These are phyloP conservation scores for Thelephora terrestris DNA, from an alignment of 1,284 basidiomycete genomes.

Conservation along the genomic window DNA sequence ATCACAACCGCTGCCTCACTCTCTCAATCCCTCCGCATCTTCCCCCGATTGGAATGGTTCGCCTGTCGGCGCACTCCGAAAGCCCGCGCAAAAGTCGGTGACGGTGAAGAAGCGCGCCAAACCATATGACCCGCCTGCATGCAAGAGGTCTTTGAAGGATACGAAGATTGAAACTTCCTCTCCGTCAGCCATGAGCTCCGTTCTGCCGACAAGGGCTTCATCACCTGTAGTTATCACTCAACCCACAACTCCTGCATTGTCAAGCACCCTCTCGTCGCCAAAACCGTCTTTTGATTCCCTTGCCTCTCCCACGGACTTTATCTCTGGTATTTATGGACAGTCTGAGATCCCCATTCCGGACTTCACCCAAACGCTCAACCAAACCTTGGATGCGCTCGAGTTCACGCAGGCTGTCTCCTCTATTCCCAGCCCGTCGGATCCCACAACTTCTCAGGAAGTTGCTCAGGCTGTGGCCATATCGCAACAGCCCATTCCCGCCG, in stretches of 20 bases:
- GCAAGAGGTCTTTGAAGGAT: constrained; percentile 18
- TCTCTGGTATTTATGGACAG: constrained; percentile 5
- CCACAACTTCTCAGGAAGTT: constrained; percentile 14
- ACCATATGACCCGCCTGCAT: neutral
- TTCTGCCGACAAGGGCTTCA: constrained; percentile 22
- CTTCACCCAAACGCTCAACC: neutral
- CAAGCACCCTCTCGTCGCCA: constrained; percentile 13
- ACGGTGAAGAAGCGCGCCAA: neutral
- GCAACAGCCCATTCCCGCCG: constrained; percentile 32
- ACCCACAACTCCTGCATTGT: neutral
- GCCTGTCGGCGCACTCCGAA: constrained; percentile 26
- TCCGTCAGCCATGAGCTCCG: constrained; percentile 19
- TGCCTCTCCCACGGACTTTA: constrained; percentile 7
- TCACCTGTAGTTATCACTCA: constrained; percentile 16
- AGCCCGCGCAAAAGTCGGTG: constrained; percentile 4
- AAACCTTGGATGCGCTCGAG: neutral
- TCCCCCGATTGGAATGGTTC: constrained; percentile 16
- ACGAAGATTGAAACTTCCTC: constrained; percentile 12
- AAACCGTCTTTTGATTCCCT: constrained; percentile 15
- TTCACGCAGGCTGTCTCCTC: constrained; percentile 4
- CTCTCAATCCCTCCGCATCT: neutral
- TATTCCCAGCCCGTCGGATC: constrained; percentile 14
- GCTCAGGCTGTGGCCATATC: constrained; percentile 14
- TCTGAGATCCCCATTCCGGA: constrained; percentile 4
- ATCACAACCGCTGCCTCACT: neutral